Percentiles rank a stretch among this genome's conserved stretches.
These are phyloP conservation scores for Monilinia fructigena DNA, from an alignment of 2,329 filamentous ascomycete genomes.

Conservation along the genomic window DNA sequence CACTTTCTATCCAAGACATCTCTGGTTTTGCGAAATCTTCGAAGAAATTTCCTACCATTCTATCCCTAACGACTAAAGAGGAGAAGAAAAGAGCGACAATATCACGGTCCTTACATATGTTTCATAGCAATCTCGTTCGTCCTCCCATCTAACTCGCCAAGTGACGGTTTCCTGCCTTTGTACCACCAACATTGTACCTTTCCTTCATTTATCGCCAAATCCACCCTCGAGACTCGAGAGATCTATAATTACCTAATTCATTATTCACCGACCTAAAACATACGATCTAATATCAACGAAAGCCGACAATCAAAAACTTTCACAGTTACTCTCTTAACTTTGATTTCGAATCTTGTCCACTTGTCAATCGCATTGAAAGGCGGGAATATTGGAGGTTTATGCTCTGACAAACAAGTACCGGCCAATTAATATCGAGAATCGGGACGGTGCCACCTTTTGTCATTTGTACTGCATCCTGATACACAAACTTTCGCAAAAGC, in stretches of 20 bases:
- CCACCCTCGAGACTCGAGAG: constrained; percentile 12
- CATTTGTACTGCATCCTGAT: neutral
- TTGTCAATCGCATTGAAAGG: constrained; percentile 2
- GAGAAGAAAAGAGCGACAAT: constrained; percentile 2
- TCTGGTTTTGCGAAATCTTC: constrained; percentile 9
- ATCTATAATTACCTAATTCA: constrained; percentile 13
- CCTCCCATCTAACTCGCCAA: constrained; percentile 22
- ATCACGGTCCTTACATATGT: constrained; percentile 18
- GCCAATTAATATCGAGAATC: constrained; percentile 1
- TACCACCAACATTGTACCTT: constrained; percentile 8
- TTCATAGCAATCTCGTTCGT: constrained; percentile 23
- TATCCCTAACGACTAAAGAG: constrained; percentile 8
- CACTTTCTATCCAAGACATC: neutral
- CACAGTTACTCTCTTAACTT: neutral
- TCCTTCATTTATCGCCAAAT: constrained; percentile 12
- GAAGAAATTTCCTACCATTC: neutral
- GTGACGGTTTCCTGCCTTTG: constrained; percentile 26
- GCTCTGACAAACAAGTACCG: constrained; percentile 1
- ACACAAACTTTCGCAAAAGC: neutral
- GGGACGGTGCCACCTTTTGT: neutral
- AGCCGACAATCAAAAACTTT: neutral
- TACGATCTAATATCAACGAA: constrained; percentile 6
- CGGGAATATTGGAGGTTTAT: constrained; percentile 4
- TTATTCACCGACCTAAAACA: constrained; percentile 12
- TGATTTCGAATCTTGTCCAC: neutral